Base-by-base conservation (phyloP, 2,329 filamentous ascomycete species). In the Paecilomyces sp. region DNA sequence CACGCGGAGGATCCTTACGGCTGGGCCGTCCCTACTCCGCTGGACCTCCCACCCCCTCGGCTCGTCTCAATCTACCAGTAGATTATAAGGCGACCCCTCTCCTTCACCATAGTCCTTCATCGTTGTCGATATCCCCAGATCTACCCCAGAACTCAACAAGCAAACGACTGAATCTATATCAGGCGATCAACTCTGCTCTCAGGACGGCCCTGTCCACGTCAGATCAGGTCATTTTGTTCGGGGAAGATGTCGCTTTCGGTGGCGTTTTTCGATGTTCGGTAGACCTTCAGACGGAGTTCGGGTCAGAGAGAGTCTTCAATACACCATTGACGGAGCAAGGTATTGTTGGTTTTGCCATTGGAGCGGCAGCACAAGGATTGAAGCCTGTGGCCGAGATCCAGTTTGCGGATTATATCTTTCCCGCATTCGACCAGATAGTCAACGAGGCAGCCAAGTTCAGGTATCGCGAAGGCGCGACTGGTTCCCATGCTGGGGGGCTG, bases 191-290 rank as follows among this genome's bases (percentile, higher is more conserved):
- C 73, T 87, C 93, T 65, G 92, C 93, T 11, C 82, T 99, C 24
- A 85, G 89, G 24, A 90, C 88, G 61, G 91, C 93, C 25, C 82
- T 99, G 30, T 85, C 88, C 15, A 85, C 88, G 36, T 92, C 97
- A 68, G 91, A 96, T 64, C 87, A 88, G 18, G 91, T 96, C 24
- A 79, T 97, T 59, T 83, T 99, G 9, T 99, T 99, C 69, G 94
- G 94, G 51, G 94, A 99, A 75, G 94, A 99, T 71, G 92, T 99
- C 7, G 91, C 94, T 13, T 99, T 99, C 68, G 94, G 94, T 51
- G 94, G 94, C 58, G 94, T 99, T 15, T 99, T 99, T 71, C 85
- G 94, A 59, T 97, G 92, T 76, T 93, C 91, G 33, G 93, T 94
- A 86, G 91, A 92, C 67, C 82, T 99, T 15, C 87, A 91, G 33